Conservation (phyloP, 2,329 filamentous ascomycete species). For the Capronia epimyces region DNA sequence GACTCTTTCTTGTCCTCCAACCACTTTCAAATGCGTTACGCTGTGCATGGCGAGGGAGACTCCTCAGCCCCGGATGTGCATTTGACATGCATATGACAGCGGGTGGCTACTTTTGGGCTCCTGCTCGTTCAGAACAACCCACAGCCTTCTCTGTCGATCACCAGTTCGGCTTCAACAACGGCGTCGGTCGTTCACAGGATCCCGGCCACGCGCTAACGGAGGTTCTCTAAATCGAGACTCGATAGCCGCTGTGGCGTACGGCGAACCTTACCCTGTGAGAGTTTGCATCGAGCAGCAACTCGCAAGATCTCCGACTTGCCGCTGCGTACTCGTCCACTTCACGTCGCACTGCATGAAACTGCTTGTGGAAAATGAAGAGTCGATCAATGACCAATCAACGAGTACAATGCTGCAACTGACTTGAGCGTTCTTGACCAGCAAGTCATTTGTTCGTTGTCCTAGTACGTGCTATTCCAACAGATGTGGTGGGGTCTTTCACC, state of each 20-base stretch:
- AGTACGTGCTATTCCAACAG: no score
- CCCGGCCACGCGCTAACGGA: background rate
- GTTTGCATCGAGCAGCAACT: background rate
- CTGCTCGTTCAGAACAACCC: background rate
- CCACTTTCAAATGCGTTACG: constrained; percentile 2
- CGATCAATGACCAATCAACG: background rate
- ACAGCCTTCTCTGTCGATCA: background rate
- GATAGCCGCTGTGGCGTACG: background rate
- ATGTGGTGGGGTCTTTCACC: no score
- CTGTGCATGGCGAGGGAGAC: background rate
- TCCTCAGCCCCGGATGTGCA: constrained; percentile 6
- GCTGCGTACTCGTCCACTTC: background rate
- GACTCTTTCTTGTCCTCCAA: background rate
- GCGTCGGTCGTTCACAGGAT: background rate
- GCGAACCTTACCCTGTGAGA: background rate
- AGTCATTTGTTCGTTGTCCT: no score
- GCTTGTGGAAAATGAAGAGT: background rate
- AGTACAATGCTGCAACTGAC: no score
- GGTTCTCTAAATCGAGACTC: background rate
- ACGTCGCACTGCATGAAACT: background rate
- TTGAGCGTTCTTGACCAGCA: no score
- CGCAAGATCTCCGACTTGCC: background rate
- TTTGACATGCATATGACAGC: constrained; percentile 24
- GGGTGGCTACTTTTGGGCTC: background rate
- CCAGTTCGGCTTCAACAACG: background rate